phyloP scores from a whole-genome alignment of 306 rosid genomes.

The Prunus mongolica region DNA sequence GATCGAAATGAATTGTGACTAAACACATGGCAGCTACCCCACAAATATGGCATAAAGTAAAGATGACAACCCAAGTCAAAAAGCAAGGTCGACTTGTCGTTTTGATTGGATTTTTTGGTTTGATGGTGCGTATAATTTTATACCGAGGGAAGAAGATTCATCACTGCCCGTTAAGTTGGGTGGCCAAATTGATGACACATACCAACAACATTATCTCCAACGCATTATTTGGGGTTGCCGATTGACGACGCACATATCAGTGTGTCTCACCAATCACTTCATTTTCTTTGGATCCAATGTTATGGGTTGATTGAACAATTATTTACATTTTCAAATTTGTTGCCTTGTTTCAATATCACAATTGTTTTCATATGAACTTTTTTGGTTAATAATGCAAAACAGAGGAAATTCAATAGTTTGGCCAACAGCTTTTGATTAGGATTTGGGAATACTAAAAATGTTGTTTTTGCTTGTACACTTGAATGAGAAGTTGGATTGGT shows the following conservation, averaged over 20 bases:
- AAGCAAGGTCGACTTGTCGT: too few relatives aligned
- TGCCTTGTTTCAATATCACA: neutral
- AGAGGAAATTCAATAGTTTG: neutral
- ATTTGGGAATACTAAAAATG: neutral
- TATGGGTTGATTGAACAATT: neutral
- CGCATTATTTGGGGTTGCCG: neutral
- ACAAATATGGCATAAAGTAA: too few relatives aligned
- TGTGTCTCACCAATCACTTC: neutral
- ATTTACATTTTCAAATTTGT: neutral
- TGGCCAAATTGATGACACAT: neutral
- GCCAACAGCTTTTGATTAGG: neutral
- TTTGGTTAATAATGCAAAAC: neutral
- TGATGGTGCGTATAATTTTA: too few relatives aligned
- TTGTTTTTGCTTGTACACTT: neutral
- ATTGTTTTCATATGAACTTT: neutral
- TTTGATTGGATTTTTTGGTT: too few relatives aligned
- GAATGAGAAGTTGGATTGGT: neutral
- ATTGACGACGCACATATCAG: neutral
- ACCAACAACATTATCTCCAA: neutral
- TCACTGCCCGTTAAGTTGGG: neutral
- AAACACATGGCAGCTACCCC: too few relatives aligned
- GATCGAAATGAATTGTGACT: too few relatives aligned
- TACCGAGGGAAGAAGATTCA: neutral
- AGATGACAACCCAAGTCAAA: too few relatives aligned
- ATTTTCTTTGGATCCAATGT: neutral